Evolutionary conservation across 2,329 filamentous ascomycete species (phyloP), one percentile per base, ranked within the genome.

Genomic region (Knufia petricola): DNA sequence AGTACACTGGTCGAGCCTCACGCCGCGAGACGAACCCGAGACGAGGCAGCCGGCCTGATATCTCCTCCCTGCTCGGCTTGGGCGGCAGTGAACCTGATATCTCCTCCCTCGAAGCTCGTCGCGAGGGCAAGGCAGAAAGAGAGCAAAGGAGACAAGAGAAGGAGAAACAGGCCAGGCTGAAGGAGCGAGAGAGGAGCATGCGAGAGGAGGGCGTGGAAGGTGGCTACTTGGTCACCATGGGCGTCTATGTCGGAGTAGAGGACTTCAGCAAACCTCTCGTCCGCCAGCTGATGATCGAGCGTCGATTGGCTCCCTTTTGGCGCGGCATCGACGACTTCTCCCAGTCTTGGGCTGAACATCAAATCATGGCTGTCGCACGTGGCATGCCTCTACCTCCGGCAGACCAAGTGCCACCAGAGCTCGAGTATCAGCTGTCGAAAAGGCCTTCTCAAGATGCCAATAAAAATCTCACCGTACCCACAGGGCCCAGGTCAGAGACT

Each of bases 241-340:
- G 92, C 30, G 86, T 89, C 43, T 98, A 98, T 63, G 90, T 87
- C 19, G 89, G 90, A 0, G 72, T 81, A 0, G 92, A 98, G 67
- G 92, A 98, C 67, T 98, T 90, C 64, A 94, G 80, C 72, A 96
- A 96, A 66, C 70, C 78, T 15, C 73, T 87, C 41, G 90, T 96
- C 49, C 80, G 92, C 57, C 89, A 95, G 64, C 71, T 98, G 48
- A 90, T 92, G 82, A 88, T 98, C 63, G 92, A 98, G 67, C 79
- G 92, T 58, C 82, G 85, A 53, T 69, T 98, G 53, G 92, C 92
- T 36, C 92, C 92, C 0, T 98, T 98, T 65, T 98, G 90, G 88
- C 83, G 84, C 62, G 92, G 92, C 3, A 72, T 98, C 3, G 84
- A 95, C 55, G 89, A 96, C 64, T 87, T 92, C 65, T 84, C 82